Evolutionary conservation across 106 monocot genomes (phyloP).

Genomic region (Acorus calamus): DNA sequence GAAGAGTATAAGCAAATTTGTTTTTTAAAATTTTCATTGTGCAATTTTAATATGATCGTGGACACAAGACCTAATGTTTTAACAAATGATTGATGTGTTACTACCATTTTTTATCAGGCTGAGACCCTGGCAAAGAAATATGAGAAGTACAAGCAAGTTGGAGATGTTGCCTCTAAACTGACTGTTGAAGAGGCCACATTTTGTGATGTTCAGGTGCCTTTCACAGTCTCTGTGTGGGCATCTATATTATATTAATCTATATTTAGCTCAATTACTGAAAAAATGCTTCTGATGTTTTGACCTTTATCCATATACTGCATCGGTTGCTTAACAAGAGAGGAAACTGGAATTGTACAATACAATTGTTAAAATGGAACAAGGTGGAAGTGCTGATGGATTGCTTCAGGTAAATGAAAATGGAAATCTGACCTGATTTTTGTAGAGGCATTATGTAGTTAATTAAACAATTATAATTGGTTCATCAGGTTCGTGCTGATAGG

Average conservation of each 20-base stretch:
- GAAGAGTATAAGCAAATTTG: no score
- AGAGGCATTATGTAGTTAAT: neutral
- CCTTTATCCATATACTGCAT: neutral
- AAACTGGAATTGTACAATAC: conserved; percentile 65
- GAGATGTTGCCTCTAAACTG: conserved; percentile 78
- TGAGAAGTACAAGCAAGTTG: conserved; percentile 89
- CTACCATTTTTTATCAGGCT: conserved; percentile 24
- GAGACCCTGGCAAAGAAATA: conserved; percentile 76
- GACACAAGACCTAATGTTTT: no score
- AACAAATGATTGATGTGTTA: no score
- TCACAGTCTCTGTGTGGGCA: no score
- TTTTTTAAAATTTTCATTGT: no score
- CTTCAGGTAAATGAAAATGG: conserved; percentile 42
- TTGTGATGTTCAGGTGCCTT: conserved; percentile 76
- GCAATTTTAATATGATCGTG: no score
- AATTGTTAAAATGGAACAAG: conserved; percentile 72
- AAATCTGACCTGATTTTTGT: no score
- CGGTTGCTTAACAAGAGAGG: conserved; percentile 39
- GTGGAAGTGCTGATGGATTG: conserved; percentile 65
- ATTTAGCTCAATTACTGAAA: no score
- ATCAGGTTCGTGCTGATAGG: conserved; percentile 68
- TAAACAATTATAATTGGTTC: neutral
- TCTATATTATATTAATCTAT: no score
- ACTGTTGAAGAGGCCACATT: conserved; percentile 67
- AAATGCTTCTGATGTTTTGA: neutral